These are phyloP conservation scores for Solanum hybrid DNA, from an alignment of 305 asterid species.

Conservation along the genomic window DNA sequence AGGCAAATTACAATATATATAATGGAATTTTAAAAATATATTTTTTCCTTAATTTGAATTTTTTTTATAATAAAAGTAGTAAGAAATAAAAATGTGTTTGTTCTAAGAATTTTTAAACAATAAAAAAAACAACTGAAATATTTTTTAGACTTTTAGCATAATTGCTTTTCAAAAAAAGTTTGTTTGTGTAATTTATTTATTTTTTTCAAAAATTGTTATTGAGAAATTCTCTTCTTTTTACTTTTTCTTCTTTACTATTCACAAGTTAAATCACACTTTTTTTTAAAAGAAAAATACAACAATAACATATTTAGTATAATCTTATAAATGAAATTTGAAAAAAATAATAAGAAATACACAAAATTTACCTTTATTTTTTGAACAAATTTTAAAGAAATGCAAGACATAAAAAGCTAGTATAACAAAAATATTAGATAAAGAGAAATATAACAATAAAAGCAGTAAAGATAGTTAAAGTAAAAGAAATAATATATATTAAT, in stretches of 20 bases:
- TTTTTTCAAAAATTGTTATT: not conserved
- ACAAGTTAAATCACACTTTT: not conserved
- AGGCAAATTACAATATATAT: not conserved
- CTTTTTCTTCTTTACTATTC: not conserved
- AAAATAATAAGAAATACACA: too few relatives aligned
- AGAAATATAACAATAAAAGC: too few relatives aligned
- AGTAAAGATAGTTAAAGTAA: not conserved
- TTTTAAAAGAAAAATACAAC: not conserved
- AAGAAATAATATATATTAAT: too few relatives aligned
- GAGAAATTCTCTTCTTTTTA: not conserved
- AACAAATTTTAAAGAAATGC: not conserved
- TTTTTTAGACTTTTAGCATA: not conserved
- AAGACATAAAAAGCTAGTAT: not conserved
- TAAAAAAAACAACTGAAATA: not conserved
- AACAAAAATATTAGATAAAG: not conserved
- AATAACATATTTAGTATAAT: not conserved
- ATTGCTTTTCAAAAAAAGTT: not conserved
- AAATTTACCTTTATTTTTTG: not conserved
- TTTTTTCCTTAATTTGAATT: not conserved
- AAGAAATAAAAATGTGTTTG: not conserved
- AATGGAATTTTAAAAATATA: not conserved
- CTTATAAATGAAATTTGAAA: too few relatives aligned
- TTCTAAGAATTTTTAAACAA: not conserved
- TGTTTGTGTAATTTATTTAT: not conserved
- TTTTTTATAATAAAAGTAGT: too few relatives aligned